Percentiles rank a stretch among this genome's conserved stretches.
These are phyloP conservation scores for Globisporangium solare DNA, from an alignment of 352 stramenopile genomes.

Conservation along the genomic window DNA sequence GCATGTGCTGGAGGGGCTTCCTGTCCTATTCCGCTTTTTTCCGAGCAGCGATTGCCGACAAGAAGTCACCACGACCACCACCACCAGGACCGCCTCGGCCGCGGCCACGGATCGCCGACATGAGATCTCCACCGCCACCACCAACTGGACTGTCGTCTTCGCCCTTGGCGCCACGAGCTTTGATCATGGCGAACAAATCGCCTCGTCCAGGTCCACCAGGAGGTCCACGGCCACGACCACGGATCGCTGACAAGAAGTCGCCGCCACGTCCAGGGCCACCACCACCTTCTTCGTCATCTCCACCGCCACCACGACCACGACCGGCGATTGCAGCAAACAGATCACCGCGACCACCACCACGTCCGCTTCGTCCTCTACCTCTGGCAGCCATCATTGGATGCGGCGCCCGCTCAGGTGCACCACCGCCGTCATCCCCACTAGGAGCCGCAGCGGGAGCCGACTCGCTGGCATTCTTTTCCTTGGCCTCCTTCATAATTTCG, in stretches of 20 bases:
- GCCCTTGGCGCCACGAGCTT: slow-evolving; percentile 26
- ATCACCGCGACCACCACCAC: slow-evolving; percentile 21
- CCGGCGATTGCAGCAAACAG: slow-evolving; percentile 51
- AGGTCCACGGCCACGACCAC: slow-evolving; percentile 40
- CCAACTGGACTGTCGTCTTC: slow-evolving; percentile 20
- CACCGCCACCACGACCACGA: slow-evolving; percentile 41
- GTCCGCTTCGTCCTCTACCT: slow-evolving; percentile 33
- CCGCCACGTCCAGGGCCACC: slow-evolving; percentile 25
- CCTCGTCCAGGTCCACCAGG: slow-evolving; percentile 39
- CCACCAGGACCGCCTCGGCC: slow-evolving; percentile 25
- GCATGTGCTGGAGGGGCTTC: neutral
- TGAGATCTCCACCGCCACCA: slow-evolving; percentile 36
- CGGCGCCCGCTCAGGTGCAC: slow-evolving; percentile 21
- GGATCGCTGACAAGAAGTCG: slow-evolving; percentile 55
- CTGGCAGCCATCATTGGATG: slow-evolving; percentile 37
- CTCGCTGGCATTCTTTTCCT: slow-evolving; percentile 79
- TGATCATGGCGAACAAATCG: slow-evolving; percentile 70
- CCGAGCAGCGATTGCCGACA: slow-evolving; percentile 54
- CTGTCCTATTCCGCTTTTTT: slow-evolving; percentile 39
- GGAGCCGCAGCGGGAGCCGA: slow-evolving; percentile 21
- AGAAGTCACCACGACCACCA: slow-evolving; percentile 38
- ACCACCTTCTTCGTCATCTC: slow-evolving; percentile 29
- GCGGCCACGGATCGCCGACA: slow-evolving; percentile 52
- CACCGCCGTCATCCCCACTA: slow-evolving; percentile 20
- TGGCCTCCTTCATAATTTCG: slow-evolving; percentile 83